These are phyloP conservation scores for Tylopilus felleus DNA, from an alignment of 768 basidiomycete genomes.

Conservation along the genomic window DNA sequence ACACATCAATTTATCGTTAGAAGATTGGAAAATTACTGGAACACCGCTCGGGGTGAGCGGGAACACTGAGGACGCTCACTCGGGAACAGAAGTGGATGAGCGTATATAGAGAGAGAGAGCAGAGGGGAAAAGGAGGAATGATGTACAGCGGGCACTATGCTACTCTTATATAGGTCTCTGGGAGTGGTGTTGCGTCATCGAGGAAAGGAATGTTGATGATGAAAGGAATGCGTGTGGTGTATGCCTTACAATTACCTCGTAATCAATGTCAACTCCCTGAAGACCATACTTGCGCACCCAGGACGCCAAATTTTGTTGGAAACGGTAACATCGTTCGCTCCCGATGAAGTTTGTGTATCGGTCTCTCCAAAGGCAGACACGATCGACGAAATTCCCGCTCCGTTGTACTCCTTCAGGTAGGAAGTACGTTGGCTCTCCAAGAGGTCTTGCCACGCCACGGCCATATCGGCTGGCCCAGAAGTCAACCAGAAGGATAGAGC, in stretches of 20 bases:
- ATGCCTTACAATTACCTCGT: too few species aligned
- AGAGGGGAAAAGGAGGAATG: too few species aligned
- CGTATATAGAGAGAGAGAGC: too few species aligned
- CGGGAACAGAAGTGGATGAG: too few species aligned
- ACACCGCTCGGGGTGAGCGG: too few species aligned
- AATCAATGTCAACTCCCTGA: constrained; percentile 53
- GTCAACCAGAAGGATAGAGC: constrained; percentile 40
- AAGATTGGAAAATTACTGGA: neutral
- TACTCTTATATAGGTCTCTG: too few species aligned
- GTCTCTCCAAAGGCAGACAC: constrained; percentile 49
- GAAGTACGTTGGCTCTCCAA: constrained; percentile 34
- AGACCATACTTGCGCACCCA: constrained; percentile 45
- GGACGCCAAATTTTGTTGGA: constrained; percentile 41
- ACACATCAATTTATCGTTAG: neutral
- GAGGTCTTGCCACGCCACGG: constrained; percentile 39
- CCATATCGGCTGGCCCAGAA: constrained; percentile 42
- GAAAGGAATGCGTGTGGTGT: too few species aligned
- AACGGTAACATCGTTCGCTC: constrained; percentile 34
- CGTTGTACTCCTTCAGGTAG: constrained; percentile 45
- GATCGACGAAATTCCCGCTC: constrained; percentile 53
- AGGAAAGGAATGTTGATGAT: too few species aligned
- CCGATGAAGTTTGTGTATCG: constrained; percentile 37
- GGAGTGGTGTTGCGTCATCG: too few species aligned
- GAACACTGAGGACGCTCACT: too few species aligned
- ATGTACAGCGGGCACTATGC: too few species aligned